Percentiles rank a stretch among this genome's conserved stretches.
Evolutionary conservation across 495 filamentous ascomycete genomes (phyloP).

Genomic region (Penicillium antarcticum): DNA sequence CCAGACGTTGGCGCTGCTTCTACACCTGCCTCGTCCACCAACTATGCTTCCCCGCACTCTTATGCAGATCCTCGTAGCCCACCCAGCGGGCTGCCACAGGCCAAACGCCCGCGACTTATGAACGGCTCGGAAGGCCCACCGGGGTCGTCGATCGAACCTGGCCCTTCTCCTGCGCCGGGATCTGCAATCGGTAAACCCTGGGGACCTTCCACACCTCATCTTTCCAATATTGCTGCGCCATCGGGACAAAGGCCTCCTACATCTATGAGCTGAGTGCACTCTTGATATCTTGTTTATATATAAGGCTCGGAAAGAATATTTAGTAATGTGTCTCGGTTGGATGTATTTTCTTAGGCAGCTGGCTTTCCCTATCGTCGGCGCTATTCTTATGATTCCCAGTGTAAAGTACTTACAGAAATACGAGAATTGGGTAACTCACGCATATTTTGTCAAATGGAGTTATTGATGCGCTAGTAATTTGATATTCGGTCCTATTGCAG

Average conservation of each 20-base stretch:
- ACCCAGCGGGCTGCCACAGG: conserved; percentile 24
- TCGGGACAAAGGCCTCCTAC: conserved; percentile 25
- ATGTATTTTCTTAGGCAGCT: no score
- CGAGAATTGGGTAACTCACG: no score
- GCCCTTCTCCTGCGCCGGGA: neutral
- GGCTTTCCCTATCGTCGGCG: no score
- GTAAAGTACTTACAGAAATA: no score
- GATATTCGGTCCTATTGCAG: no score
- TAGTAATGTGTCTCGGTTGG: neutral
- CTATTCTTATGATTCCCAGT: no score
- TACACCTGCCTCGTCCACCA: conserved; percentile 27
- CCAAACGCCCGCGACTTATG: conserved; percentile 43
- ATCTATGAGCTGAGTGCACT: conserved; percentile 5
- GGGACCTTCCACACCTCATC: conserved; percentile 19
- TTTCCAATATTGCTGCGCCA: conserved; percentile 24
- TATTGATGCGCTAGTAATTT: no score
- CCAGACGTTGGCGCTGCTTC: conserved; percentile 27
- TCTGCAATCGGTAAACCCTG: conserved; percentile 8
- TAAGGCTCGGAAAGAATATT: neutral
- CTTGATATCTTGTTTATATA: neutral
- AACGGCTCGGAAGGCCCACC: conserved; percentile 33
- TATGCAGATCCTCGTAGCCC: conserved; percentile 29
- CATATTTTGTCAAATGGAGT: no score
- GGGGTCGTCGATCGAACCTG: conserved; percentile 11
- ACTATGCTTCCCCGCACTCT: conserved; percentile 35